These are phyloP conservation scores for Parafenestella ontariensis DNA, from an alignment of 2,329 filamentous ascomycete species.

Conservation along the genomic window DNA sequence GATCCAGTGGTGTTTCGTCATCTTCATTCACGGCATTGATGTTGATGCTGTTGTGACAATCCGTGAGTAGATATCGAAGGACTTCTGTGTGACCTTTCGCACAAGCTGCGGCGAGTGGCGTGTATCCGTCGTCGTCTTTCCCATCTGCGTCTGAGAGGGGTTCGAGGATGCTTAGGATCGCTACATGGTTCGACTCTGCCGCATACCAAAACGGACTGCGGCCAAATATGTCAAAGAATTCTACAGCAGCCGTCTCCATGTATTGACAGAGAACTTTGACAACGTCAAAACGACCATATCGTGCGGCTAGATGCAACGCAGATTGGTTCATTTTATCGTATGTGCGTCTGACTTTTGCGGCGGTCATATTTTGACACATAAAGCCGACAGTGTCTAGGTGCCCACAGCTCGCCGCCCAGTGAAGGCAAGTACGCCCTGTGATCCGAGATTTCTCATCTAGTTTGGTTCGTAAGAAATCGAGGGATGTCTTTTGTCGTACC, in stretches of 20 bases:
- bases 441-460: too few species aligned
- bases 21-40: neutral
- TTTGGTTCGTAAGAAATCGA: neutral
- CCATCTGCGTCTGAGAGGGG: neutral
- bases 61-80: neutral
- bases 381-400: neutral
- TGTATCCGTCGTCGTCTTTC: neutral
- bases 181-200: neutral
- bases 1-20: neutral
- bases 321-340: neutral
- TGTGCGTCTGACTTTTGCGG: neutral
- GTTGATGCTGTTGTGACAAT: neutral
- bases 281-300: neutral
- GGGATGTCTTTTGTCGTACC: neutral
- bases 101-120: neutral
- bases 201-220: neutral
- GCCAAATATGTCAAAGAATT: neutral
- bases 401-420: constrained; percentile 3
- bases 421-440: neutral
- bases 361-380: neutral
- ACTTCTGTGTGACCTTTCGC: neutral
- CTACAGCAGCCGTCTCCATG: neutral
- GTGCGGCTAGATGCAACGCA: neutral
- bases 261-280: neutral
- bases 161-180: neutral